Percentiles rank a stretch among this genome's conserved stretches.
Evolutionary conservation across 2,329 filamentous ascomycete genomes (phyloP).

Genomic region (Fusarium sp.): DNA sequence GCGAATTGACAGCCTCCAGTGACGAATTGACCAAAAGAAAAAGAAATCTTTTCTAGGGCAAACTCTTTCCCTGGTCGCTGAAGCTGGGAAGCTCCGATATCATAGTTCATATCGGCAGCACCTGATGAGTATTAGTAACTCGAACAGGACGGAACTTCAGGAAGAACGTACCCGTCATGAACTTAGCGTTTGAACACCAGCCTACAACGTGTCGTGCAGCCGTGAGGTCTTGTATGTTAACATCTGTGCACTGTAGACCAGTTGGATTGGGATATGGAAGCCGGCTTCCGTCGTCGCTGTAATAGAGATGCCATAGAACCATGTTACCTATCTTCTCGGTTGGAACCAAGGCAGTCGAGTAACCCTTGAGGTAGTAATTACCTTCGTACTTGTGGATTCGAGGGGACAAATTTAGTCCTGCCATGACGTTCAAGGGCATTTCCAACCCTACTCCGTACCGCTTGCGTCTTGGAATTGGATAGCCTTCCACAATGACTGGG

Average conservation of each 20-base stretch:
- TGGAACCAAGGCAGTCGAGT: not conserved
- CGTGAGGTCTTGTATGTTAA: not conserved
- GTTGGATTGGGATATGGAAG: not conserved
- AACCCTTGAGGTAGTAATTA: not conserved
- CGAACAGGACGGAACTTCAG: fast-evolving
- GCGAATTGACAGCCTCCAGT: not conserved
- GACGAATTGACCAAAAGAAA: not conserved
- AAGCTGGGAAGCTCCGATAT: not conserved
- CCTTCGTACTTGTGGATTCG: not conserved
- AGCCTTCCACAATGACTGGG: not conserved
- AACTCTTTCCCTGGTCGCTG: not conserved
- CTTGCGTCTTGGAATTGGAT: not conserved
- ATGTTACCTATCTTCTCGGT: fast-evolving
- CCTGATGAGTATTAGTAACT: not conserved
- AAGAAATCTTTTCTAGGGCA: not conserved
- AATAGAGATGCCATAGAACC: not conserved
- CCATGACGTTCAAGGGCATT: not conserved
- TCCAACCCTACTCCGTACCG: not conserved
- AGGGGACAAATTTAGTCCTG: not conserved
- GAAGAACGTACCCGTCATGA: not conserved
- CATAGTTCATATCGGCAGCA: not conserved
- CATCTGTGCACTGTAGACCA: fast-evolving
- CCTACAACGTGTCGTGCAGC: not conserved
- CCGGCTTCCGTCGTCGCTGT: not conserved
- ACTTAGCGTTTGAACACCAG: not conserved